A percentile compares a stretch with the other conserved stretches of the same genome.
Evolutionary conservation across 2,329 filamentous ascomycete genomes (phyloP).

Genomic region (Pseudofabraea citricarpa): DNA sequence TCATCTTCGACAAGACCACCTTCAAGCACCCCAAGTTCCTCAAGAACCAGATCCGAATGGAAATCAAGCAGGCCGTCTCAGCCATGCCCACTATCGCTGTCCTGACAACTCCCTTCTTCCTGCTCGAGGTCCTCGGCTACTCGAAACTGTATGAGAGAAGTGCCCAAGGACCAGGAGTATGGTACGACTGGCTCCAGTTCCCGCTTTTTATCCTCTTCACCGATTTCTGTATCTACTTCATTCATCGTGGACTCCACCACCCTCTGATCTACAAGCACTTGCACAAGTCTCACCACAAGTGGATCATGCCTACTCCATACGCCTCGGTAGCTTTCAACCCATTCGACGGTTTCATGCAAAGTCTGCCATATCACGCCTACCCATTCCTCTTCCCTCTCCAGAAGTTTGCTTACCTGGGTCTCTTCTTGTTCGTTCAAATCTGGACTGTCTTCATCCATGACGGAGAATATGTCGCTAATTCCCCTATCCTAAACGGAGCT

Average conservation of each 20-base stretch:
- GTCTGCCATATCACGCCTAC: constrained; percentile 87
- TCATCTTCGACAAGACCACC: constrained; percentile 88
- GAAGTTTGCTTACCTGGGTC: constrained; percentile 78
- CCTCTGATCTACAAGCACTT: constrained; percentile 77
- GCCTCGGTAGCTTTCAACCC: constrained; percentile 95
- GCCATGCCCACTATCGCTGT: constrained; percentile 80
- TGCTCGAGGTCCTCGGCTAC: constrained; percentile 78
- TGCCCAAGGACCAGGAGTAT: constrained; percentile 67
- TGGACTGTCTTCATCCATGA: constrained; percentile 98
- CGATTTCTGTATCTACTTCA: constrained; percentile 87
- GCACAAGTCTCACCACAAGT: constrained; percentile 98
- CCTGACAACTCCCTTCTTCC: constrained; percentile 76
- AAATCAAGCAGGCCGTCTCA: constrained; percentile 74
- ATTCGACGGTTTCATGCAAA: constrained; percentile 84
- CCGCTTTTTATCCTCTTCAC: constrained; percentile 85
- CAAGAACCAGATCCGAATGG: constrained; percentile 83
- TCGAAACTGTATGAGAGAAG: constrained; percentile 82
- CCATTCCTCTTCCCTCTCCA: constrained; percentile 90
- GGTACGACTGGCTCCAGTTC: constrained; percentile 80
- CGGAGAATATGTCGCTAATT: constrained; percentile 88
- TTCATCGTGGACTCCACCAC: constrained; percentile 81
- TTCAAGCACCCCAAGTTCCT: constrained; percentile 90
- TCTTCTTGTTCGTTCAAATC: constrained; percentile 92
- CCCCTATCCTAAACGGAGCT: constrained; percentile 87
- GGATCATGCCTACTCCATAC: constrained; percentile 96